Conservation (phyloP, 441 rosid species). For the Euphorbia corollata region DNA sequence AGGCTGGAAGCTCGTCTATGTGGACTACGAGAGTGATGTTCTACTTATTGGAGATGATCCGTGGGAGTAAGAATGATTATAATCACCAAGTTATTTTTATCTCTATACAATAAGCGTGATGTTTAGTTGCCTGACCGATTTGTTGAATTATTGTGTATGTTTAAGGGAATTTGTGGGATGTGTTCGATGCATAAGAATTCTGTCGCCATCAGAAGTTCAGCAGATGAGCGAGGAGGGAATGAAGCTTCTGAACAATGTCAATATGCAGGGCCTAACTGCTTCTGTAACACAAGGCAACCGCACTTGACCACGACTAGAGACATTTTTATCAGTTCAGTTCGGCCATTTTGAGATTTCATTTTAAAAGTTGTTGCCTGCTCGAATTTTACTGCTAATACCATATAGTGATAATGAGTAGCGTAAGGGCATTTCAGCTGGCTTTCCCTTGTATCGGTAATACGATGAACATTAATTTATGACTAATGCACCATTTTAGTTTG, state of each 20-base stretch:
- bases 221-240: constrained; percentile 99
- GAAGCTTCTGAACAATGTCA: constrained; percentile 77
- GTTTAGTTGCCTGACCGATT: not conserved
- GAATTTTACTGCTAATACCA: not conserved
- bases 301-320: constrained; percentile 10
- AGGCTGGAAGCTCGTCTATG: constrained; percentile 91
- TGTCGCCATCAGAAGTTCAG: constrained; percentile 93
- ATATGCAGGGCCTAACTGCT: constrained; percentile 43
- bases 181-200: constrained; percentile 89
- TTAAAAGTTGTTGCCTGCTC: no score
- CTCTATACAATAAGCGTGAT: no score
- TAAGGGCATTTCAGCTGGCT: not conserved
- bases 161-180: constrained; percentile 88
- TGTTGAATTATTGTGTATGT: not conserved
- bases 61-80: constrained; percentile 68
- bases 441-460: not conserved
- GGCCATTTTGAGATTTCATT: not conserved
- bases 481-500: constrained; percentile 5
- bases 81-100: not conserved
- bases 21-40: constrained; percentile 91
- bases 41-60: constrained; percentile 97
- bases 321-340: not conserved
- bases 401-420: not conserved
- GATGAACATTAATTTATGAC: not conserved
- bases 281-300: constrained; percentile 27